Evolutionary conservation across 441 rosid genomes (phyloP).

Genomic region (Eutrema salsugineum): DNA sequence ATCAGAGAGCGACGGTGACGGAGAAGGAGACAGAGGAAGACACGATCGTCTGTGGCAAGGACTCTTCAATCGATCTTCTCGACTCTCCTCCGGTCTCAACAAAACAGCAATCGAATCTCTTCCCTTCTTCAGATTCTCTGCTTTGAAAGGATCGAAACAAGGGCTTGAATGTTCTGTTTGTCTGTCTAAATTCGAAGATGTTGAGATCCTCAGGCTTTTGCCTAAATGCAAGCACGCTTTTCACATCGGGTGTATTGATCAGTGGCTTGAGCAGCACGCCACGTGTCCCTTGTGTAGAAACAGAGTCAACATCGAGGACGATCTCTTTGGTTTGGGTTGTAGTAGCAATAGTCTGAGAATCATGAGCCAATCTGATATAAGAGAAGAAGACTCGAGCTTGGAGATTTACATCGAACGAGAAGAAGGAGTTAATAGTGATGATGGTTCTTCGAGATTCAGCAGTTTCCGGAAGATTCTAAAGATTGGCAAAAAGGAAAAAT

Average conservation of each 20-base stretch:
- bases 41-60: constrained; percentile 28
- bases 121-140: constrained; percentile 62
- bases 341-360: constrained; percentile 45
- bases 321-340: constrained; percentile 35
- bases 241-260: constrained; percentile 57
- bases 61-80: constrained; percentile 35
- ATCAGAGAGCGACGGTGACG: constrained; percentile 11
- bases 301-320: constrained; percentile 51
- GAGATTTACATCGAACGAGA: constrained; percentile 72
- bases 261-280: constrained; percentile 63
- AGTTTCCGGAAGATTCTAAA: constrained; percentile 53
- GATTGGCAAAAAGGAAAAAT: constrained; percentile 28
- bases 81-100: constrained; percentile 66
- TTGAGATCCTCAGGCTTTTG: constrained; percentile 49
- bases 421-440: constrained; percentile 36
- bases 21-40: neutral
- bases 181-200: constrained; percentile 54
- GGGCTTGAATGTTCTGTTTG: constrained; percentile 68
- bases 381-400: constrained; percentile 44
- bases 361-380: constrained; percentile 35
- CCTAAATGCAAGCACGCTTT: constrained; percentile 68
- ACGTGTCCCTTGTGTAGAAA: constrained; percentile 63
- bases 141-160: constrained; percentile 50
- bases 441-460: constrained; percentile 33
- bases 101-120: constrained; percentile 51